Percentiles rank a stretch among this genome's conserved stretches.
Conservation (phyloP, 495 filamentous ascomycete species). For the Neurospora sp. region DNA sequence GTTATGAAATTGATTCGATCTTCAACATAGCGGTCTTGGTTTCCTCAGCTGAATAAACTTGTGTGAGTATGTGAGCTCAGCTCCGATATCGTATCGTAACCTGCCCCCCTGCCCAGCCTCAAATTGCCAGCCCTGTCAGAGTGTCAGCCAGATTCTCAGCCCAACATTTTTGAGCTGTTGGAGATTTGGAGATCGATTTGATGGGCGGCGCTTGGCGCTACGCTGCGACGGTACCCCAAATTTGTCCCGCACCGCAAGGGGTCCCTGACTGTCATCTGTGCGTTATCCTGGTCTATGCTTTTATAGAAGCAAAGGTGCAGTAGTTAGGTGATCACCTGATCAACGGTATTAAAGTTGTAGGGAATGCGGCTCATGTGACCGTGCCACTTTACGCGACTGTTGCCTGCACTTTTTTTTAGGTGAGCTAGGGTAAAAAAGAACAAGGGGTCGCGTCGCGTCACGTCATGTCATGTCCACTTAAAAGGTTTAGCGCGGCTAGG, state of each 20-base stretch:
- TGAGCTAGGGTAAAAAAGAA: not conserved
- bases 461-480: not conserved
- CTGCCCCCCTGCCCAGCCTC: not conserved
- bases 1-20: not conserved
- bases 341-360: not conserved
- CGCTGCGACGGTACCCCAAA: not conserved
- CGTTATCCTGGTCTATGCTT: not conserved
- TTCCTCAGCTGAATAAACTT: not conserved
- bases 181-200: not conserved
- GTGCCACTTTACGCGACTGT: slow-evolving; percentile 16
- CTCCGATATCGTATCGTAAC: not conserved
- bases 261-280: not conserved
- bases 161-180: not conserved
- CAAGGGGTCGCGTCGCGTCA: slow-evolving; percentile 9
- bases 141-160: not conserved
- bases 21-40: not conserved
- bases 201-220: not conserved
- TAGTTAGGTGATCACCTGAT: too few relatives aligned
- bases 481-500: not conserved
- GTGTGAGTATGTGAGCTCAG: not conserved
- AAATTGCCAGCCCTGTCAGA: not conserved
- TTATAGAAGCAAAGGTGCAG: not conserved
- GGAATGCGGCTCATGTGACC: slow-evolving; percentile 5
- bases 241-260: not conserved
- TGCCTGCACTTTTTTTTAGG: not conserved